Conservation (phyloP, 2,329 filamentous ascomycete species). For the Ascosphaera aggregata region DNA sequence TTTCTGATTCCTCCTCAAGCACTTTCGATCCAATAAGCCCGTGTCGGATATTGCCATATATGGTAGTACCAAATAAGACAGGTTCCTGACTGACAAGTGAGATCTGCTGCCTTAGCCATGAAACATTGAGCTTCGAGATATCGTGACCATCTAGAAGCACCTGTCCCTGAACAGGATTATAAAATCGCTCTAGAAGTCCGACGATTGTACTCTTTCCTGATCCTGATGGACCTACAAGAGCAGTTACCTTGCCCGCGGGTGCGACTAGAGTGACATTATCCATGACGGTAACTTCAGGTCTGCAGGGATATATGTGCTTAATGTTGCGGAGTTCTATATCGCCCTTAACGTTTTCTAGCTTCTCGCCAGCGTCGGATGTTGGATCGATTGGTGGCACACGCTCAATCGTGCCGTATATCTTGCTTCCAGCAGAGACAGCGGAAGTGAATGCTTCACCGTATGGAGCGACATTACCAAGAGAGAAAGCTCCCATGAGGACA, state of each 20-base stretch:
- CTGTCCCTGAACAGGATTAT: slow-evolving; percentile 60
- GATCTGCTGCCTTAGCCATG: slow-evolving; percentile 82
- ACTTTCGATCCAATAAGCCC: slow-evolving; percentile 60
- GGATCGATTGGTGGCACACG: slow-evolving; percentile 67
- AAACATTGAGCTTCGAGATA: slow-evolving; percentile 58
- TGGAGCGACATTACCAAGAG: slow-evolving; percentile 66
- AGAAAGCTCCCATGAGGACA: slow-evolving; percentile 83
- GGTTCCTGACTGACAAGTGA: slow-evolving; percentile 86
- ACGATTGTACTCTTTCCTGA: slow-evolving; percentile 91
- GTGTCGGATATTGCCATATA: slow-evolving; percentile 73
- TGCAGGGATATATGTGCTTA: slow-evolving; percentile 85
- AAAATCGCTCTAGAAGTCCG: slow-evolving; percentile 82
- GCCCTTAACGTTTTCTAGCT: slow-evolving; percentile 48
- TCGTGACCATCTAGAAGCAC: slow-evolving; percentile 67
- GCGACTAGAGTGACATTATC: slow-evolving; percentile 56
- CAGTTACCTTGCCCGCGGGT: slow-evolving; percentile 77
- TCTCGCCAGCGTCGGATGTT: slow-evolving; percentile 44
- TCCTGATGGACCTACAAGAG: slow-evolving; percentile 79
- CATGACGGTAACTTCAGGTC: slow-evolving; percentile 78
- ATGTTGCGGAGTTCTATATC: slow-evolving; percentile 59
- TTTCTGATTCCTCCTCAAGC: slow-evolving; percentile 42
- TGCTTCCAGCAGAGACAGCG: slow-evolving; percentile 59
- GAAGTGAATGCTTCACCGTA: slow-evolving; percentile 72
- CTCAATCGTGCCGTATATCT: slow-evolving; percentile 90
- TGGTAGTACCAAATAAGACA: slow-evolving; percentile 69